These are phyloP conservation scores for Claviceps arundinis DNA, from an alignment of 2,329 filamentous ascomycete genomes.

Conservation along the genomic window DNA sequence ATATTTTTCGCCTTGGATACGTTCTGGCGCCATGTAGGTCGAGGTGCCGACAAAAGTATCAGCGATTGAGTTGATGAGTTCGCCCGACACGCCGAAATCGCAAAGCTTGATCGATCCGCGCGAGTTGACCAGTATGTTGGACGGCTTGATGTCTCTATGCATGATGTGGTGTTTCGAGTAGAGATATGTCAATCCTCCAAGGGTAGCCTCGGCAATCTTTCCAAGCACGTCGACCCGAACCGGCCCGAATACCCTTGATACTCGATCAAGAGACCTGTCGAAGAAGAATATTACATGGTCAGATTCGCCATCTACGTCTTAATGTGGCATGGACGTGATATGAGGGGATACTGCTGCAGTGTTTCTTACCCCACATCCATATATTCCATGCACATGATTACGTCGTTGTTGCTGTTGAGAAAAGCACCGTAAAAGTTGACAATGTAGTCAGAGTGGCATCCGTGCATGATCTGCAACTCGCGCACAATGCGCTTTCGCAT, in stretches of 20 bases:
- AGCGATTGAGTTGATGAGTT: conserved; percentile 93
- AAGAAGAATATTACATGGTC: background rate
- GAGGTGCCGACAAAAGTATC: conserved; percentile 98
- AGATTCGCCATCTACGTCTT: background rate
- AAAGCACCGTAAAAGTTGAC: conserved; percentile 98
- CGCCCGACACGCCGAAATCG: conserved; percentile 97
- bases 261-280: conserved; percentile 72
- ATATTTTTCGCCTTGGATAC: conserved; percentile 93
- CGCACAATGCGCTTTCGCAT: conserved; percentile 93
- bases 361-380: conserved; percentile 86
- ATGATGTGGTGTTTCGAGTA: conserved; percentile 95
- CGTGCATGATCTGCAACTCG: conserved; percentile 96
- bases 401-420: conserved; percentile 89
- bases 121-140: conserved; percentile 93
- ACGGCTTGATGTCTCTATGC: conserved; percentile 98
- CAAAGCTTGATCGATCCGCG: conserved; percentile 91
- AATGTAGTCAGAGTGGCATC: conserved; percentile 92
- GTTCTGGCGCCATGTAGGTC: conserved; percentile 97
- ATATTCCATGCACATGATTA: conserved; percentile 99
- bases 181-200: conserved; percentile 87
- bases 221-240: conserved; percentile 92
- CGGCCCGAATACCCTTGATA: conserved; percentile 89
- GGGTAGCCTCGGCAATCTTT: conserved; percentile 91
- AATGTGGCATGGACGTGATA: background rate
- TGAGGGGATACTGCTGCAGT: conserved; percentile 8